Percentiles rank a stretch among this genome's conserved stretches.
These are phyloP conservation scores for Phytophthora colocasiae DNA, from an alignment of 352 stramenopile genomes.

Conservation along the genomic window DNA sequence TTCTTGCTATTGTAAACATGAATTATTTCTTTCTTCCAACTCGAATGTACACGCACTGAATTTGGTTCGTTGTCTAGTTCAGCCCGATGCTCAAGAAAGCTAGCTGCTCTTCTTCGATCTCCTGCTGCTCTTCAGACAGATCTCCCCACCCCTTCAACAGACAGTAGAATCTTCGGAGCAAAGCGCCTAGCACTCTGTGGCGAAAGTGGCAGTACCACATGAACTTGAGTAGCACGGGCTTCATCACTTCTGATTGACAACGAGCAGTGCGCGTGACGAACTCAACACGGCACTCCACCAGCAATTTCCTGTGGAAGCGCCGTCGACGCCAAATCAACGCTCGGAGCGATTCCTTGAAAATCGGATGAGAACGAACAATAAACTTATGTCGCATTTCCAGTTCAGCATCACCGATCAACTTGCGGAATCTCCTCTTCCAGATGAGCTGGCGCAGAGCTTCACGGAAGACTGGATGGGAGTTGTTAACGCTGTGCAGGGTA, in stretches of 20 bases:
- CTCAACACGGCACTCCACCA: conserved; percentile 17
- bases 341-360: conserved; percentile 22
- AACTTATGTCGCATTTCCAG: conserved; percentile 19
- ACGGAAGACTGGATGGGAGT: conserved; percentile 3
- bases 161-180: conserved; percentile 23
- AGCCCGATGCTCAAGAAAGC: conserved; percentile 19
- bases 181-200: conserved; percentile 4
- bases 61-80: conserved; percentile 7
- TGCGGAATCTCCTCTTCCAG: conserved; percentile 27
- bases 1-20: conserved; percentile 4
- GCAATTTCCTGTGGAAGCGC: conserved; percentile 24
- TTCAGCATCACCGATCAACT: conserved; percentile 4
- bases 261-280: conserved; percentile 9
- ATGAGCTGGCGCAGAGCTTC: conserved; percentile 22
- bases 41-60: not conserved
- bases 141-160: conserved; percentile 11
- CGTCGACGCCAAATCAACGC: conserved; percentile 22
- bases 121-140: conserved; percentile 24
- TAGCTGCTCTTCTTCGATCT: conserved; percentile 20
- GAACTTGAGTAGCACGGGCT: conserved; percentile 17
- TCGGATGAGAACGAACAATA: conserved; percentile 8
- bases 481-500: conserved; percentile 14
- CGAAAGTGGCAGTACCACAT: conserved; percentile 28
- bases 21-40: not conserved
- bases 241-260: conserved; percentile 3